Percentiles rank a stretch among this genome's conserved stretches.
phyloP scores from a whole-genome alignment of 768 basidiomycete genomes.

The Phylloporus scabripes region DNA sequence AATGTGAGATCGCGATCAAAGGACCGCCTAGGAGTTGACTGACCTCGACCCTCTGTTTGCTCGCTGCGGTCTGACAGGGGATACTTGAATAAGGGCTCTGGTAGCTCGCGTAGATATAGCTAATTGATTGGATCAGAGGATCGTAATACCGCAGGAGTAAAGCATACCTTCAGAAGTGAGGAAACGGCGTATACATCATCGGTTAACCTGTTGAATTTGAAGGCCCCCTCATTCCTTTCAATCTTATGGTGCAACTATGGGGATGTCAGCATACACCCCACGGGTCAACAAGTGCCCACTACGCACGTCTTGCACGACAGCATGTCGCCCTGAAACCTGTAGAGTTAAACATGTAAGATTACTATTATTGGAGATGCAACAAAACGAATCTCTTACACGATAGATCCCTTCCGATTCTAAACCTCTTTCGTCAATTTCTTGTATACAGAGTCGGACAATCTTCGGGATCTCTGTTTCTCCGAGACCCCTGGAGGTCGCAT shows the following conservation, averaged over 20 bases:
- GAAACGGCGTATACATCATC: constrained; percentile 84
- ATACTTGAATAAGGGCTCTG: constrained; percentile 85
- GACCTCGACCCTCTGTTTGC: constrained; percentile 73
- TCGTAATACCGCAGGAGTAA: neutral
- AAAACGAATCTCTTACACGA: constrained; percentile 41
- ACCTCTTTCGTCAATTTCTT: constrained; percentile 77
- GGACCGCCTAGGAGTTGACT: constrained; percentile 4
- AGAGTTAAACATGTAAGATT: neutral
- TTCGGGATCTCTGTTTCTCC: constrained; percentile 72
- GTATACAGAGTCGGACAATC: constrained; percentile 74
- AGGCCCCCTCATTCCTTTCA: constrained; percentile 74
- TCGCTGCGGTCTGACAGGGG: constrained; percentile 76
- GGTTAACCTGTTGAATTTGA: constrained; percentile 60
- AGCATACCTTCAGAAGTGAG: constrained; percentile 72
- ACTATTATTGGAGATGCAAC: neutral
- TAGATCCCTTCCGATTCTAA: constrained; percentile 78
- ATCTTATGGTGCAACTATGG: constrained; percentile 76
- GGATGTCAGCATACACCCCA: constrained; percentile 4
- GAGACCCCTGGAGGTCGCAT: constrained; percentile 74
- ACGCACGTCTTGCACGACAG: constrained; percentile 75
- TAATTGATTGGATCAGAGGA: constrained; percentile 22
- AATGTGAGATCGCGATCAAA: neutral
- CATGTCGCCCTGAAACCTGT: constrained; percentile 81
- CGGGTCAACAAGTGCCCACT: neutral
- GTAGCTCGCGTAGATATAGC: constrained; percentile 81